A percentile compares a stretch with the other conserved stretches of the same genome.
Evolutionary conservation across 2,329 filamentous ascomycete species (phyloP).

Genomic region (Paraphaeosphaeria minitans): DNA sequence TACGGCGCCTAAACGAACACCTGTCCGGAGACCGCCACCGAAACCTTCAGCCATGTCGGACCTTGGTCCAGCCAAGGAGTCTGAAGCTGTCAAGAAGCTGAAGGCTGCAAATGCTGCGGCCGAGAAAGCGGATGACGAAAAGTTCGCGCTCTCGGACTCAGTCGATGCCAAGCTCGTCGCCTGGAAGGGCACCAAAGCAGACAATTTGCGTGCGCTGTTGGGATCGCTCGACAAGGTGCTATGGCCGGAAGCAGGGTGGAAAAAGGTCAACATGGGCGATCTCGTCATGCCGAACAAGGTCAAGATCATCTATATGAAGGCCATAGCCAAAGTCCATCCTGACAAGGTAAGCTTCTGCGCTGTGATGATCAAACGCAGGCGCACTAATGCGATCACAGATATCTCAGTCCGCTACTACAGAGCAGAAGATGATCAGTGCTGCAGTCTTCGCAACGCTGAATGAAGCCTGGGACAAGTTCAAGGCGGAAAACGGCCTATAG

Average conservation of each 20-base stretch:
- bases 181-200: slow-evolving; percentile 91
- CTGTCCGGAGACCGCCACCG: slow-evolving; percentile 33
- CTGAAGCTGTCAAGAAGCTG: slow-evolving; percentile 80
- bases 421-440: slow-evolving; percentile 70
- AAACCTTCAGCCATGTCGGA: slow-evolving; percentile 51
- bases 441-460: slow-evolving; percentile 69
- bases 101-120: slow-evolving; percentile 84
- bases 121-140: slow-evolving; percentile 87
- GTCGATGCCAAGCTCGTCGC: slow-evolving; percentile 78
- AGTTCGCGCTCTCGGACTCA: slow-evolving; percentile 83
- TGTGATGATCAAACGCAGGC: neutral
- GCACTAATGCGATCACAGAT: slow-evolving; percentile 50
- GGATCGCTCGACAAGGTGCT: slow-evolving; percentile 86
- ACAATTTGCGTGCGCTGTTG: slow-evolving; percentile 87
- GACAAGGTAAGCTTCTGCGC: slow-evolving; percentile 79
- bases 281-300: slow-evolving; percentile 91
- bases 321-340: slow-evolving; percentile 96
- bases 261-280: slow-evolving; percentile 93
- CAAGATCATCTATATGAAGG: slow-evolving; percentile 99
- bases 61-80: slow-evolving; percentile 56
- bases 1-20: slow-evolving; percentile 27
- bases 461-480: slow-evolving; percentile 73
- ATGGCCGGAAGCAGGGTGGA: slow-evolving; percentile 93
- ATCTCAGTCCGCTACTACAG: slow-evolving; percentile 66
- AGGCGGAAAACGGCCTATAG: slow-evolving; percentile 64